Evolutionary conservation across 805 yeast species (phyloP).

Genomic region (Candida nonsorbophila): DNA sequence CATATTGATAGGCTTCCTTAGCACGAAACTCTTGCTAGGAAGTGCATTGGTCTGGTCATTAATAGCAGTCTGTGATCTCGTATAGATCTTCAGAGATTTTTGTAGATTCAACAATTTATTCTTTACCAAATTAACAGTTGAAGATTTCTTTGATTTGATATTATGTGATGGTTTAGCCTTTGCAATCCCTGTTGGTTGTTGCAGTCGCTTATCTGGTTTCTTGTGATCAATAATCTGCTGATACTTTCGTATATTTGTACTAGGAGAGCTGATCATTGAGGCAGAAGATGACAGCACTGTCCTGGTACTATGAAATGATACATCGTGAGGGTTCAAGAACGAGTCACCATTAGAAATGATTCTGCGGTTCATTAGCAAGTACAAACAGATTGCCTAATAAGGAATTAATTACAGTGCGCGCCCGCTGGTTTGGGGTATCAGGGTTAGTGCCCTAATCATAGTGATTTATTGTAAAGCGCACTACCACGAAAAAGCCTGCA

Average conservation of each 20-base stretch:
- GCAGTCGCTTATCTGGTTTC: conserved; percentile 3
- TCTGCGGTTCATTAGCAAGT: too few relatives aligned
- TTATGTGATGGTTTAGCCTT: conserved; percentile 4
- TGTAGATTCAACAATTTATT: conserved; percentile 34
- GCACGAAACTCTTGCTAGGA: conserved; percentile 18
- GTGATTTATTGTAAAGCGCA: too few relatives aligned
- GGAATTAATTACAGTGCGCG: too few relatives aligned
- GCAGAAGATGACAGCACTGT: conserved; percentile 32
- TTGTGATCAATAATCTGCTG: conserved; percentile 10
- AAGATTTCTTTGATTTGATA: conserved; percentile 12
- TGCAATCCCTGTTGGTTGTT: conserved; percentile 4
- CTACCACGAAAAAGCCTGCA: too few relatives aligned
- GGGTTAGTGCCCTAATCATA: too few relatives aligned
- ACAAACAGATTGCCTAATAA: too few relatives aligned
- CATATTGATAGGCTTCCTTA: conserved; percentile 27
- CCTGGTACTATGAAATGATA: conserved; percentile 18
- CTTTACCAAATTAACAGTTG: conserved; percentile 25
- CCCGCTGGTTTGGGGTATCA: too few relatives aligned
- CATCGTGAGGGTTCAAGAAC: conserved; percentile 11
- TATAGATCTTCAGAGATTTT: conserved; percentile 25
- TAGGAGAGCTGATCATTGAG: conserved; percentile 37
- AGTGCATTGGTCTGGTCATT: conserved; percentile 1
- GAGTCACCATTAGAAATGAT: too few relatives aligned
- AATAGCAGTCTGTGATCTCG: conserved; percentile 4
- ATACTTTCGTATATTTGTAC: conserved; percentile 32